Percentiles rank a stretch among this genome's conserved stretches.
Evolutionary conservation across 2,329 filamentous ascomycete genomes (phyloP).

Genomic region (Fusarium graminum): DNA sequence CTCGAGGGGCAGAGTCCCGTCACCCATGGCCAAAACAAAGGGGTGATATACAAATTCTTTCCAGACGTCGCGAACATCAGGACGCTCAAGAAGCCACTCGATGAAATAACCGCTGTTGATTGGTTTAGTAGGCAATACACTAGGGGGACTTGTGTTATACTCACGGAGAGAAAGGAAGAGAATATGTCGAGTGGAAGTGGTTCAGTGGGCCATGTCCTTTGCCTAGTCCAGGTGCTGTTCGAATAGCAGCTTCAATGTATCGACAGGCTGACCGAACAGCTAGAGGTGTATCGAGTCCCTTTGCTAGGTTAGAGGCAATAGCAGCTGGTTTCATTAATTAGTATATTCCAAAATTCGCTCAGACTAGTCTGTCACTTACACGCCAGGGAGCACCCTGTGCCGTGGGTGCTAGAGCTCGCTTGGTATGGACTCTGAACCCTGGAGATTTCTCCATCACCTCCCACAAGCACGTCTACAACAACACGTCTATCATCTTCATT

Average conservation of each 20-base stretch:
- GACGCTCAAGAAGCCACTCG: slow-evolving; percentile 82
- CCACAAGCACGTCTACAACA: slow-evolving; percentile 83
- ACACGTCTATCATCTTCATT: slow-evolving; percentile 70
- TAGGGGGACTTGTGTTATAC: slow-evolving; percentile 27
- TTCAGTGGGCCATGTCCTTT: slow-evolving; percentile 79
- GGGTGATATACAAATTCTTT: slow-evolving; percentile 81
- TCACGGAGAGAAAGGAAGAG: slow-evolving; percentile 75
- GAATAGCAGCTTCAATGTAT: slow-evolving; percentile 80
- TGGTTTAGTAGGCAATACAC: neutral
- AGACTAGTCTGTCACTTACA: slow-evolving; percentile 65
- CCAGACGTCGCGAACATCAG: slow-evolving; percentile 82
- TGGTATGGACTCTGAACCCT: slow-evolving; percentile 79
- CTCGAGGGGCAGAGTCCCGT: slow-evolving; percentile 78
- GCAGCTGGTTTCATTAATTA: slow-evolving; percentile 63
- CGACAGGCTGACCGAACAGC: slow-evolving; percentile 77
- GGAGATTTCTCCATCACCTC: slow-evolving; percentile 66
- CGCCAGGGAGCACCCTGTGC: slow-evolving; percentile 93
- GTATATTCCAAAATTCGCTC: neutral
- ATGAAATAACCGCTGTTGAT: slow-evolving; percentile 77
- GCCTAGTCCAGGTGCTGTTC: slow-evolving; percentile 72
- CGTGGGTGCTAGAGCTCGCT: slow-evolving; percentile 85
- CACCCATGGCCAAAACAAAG: slow-evolving; percentile 82
- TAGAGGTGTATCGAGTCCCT: slow-evolving; percentile 65
- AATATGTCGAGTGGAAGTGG: slow-evolving; percentile 80
- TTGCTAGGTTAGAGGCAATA: slow-evolving; percentile 79